Evolutionary conservation across 163 green algal genomes (phyloP).

Genomic region (Picocystis sp.): DNA sequence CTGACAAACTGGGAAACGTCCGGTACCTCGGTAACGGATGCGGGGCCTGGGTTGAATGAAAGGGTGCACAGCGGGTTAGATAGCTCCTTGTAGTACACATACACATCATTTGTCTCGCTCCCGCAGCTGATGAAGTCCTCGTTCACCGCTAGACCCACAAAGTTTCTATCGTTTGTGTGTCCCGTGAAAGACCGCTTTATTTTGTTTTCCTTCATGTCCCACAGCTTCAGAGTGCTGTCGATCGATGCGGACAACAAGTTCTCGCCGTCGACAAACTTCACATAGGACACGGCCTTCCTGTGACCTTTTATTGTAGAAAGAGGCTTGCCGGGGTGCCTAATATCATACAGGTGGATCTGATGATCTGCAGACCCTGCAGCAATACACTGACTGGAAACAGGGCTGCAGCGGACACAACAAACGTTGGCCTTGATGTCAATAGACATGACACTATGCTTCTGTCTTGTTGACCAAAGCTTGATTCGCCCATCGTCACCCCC

Average conservation of each 20-base stretch:
- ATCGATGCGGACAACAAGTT: slow-evolving; percentile 26
- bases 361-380: slow-evolving; percentile 40
- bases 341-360: slow-evolving; percentile 35
- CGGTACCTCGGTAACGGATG: background rate
- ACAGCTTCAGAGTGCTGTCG: slow-evolving; percentile 26
- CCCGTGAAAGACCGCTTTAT: slow-evolving; percentile 23
- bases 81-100: slow-evolving; percentile 41
- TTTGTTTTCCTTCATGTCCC: slow-evolving; percentile 24
- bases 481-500: slow-evolving; percentile 42
- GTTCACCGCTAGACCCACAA: slow-evolving; percentile 24
- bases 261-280: slow-evolving; percentile 21
- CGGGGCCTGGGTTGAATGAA: slow-evolving; percentile 10
- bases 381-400: slow-evolving; percentile 21
- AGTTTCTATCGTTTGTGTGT: slow-evolving; percentile 36
- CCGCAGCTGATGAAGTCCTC: slow-evolving; percentile 38
- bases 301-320: slow-evolving; percentile 23
- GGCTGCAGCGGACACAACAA: slow-evolving; percentile 36
- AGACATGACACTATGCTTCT: slow-evolving; percentile 22
- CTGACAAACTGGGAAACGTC: slow-evolving; percentile 21
- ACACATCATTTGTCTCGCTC: slow-evolving; percentile 34
- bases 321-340: slow-evolving; percentile 13
- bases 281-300: slow-evolving; percentile 27
- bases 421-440: slow-evolving; percentile 43
- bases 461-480: slow-evolving; percentile 29
- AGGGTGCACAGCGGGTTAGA: slow-evolving; percentile 21